These are phyloP conservation scores for Thymus quinquecostatus DNA, from an alignment of 257 asterid species.

Conservation along the genomic window DNA sequence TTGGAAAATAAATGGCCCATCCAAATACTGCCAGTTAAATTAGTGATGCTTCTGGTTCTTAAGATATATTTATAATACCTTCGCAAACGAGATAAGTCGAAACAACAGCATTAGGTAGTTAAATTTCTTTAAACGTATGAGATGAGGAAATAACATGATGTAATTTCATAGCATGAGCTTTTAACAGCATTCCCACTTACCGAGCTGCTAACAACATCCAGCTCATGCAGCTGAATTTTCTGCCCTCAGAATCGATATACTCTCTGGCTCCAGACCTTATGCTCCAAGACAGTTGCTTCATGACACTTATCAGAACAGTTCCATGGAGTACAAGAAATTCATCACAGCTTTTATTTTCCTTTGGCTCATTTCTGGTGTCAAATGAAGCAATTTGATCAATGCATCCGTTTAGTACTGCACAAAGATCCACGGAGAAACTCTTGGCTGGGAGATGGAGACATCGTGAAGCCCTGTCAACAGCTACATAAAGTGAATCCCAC, in stretches of 20 bases:
- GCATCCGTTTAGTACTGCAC: constrained; percentile 44
- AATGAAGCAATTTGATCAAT: constrained; percentile 40
- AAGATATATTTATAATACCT: constrained; percentile 13
- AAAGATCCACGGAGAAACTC: constrained; percentile 56
- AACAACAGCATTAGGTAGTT: constrained; percentile 22
- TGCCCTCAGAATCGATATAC: constrained; percentile 33
- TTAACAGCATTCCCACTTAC: constrained; percentile 41
- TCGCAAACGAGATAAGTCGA: constrained; percentile 2
- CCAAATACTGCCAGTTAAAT: not conserved
- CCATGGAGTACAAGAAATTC: constrained; percentile 52
- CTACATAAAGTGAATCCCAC: constrained; percentile 58
- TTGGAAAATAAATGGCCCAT: not conserved
- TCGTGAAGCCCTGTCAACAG: constrained; percentile 44
- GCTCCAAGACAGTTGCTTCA: constrained; percentile 48
- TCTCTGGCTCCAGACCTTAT: constrained; percentile 38
- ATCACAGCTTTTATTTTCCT: constrained; percentile 34
- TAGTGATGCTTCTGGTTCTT: not conserved
- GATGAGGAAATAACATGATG: constrained; percentile 18
- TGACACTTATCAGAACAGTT: constrained; percentile 41
- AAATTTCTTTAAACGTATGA: not conserved
- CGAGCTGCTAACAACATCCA: constrained; percentile 58
- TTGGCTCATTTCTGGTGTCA: constrained; percentile 36
- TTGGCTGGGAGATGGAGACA: constrained; percentile 36
- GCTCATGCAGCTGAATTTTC: constrained; percentile 43
- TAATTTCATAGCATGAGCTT: not conserved